Conservation (phyloP, 352 stramenopile genomes). For the Phytophthora chlamydospora region DNA sequence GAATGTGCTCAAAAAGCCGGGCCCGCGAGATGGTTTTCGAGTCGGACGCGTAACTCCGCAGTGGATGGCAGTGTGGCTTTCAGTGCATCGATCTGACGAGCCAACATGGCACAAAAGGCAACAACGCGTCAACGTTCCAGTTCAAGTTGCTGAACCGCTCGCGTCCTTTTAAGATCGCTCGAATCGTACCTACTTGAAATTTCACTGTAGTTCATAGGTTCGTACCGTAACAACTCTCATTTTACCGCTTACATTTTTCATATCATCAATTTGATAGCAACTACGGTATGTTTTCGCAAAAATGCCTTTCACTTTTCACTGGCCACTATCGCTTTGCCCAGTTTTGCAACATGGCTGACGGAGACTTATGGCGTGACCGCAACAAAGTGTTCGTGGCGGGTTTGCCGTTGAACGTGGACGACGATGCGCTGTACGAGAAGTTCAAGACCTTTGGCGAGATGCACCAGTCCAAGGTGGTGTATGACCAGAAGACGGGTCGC, state of each 20-base stretch:
- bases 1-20: constrained; percentile 3
- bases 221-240: neutral
- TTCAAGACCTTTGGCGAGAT: constrained; percentile 82
- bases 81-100: too few relatives aligned
- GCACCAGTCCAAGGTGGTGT: constrained; percentile 88
- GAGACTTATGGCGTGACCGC: constrained; percentile 83
- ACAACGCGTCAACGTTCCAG: constrained; percentile 7
- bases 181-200: constrained; percentile 8
- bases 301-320: constrained; percentile 21
- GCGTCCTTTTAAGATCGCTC: constrained; percentile 32
- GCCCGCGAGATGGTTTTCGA: constrained; percentile 29
- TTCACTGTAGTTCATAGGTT: neutral
- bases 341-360: constrained; percentile 51
- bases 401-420: constrained; percentile 64
- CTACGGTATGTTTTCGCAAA: neutral
- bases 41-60: constrained; percentile 24
- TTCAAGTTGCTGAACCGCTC: constrained; percentile 23
- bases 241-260: too few relatives aligned
- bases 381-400: constrained; percentile 90
- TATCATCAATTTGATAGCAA: neutral
- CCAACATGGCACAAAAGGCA: constrained; percentile 12
- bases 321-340: constrained; percentile 7
- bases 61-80: constrained; percentile 9
- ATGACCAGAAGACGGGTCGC: constrained; percentile 66
- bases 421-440: constrained; percentile 72